Conservation (phyloP, 768 basidiomycete species). For the Phylloporus scabripes region DNA sequence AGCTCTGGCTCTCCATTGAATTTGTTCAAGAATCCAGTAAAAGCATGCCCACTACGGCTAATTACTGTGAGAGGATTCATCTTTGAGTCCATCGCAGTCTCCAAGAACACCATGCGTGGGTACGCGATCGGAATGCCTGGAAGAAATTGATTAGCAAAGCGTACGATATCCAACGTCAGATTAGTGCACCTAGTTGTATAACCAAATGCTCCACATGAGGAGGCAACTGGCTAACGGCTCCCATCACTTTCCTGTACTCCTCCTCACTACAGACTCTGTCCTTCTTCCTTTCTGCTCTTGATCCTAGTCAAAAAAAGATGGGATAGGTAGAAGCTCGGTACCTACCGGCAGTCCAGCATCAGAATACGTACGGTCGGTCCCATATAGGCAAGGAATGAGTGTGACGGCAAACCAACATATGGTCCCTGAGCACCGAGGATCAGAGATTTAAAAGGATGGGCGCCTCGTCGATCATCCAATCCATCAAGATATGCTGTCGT, state of each 20-base stretch:
- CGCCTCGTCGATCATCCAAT: constrained; percentile 49
- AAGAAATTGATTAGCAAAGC: neutral
- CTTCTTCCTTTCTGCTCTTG: constrained; percentile 79
- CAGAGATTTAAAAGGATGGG: constrained; percentile 63
- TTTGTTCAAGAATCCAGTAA: constrained; percentile 81
- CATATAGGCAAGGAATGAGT: constrained; percentile 75
- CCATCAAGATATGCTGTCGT: constrained; percentile 53
- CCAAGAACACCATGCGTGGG: constrained; percentile 89
- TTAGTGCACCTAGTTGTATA: constrained; percentile 61
- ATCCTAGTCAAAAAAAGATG: constrained; percentile 3
- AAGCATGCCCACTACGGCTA: constrained; percentile 60
- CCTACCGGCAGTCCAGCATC: constrained; percentile 76
- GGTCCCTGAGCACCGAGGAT: constrained; percentile 74
- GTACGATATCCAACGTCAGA: neutral
- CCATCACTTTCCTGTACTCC: constrained; percentile 73
- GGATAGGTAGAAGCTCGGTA: neutral
- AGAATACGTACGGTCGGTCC: constrained; percentile 75
- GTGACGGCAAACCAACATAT: constrained; percentile 74
- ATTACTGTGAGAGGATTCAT: constrained; percentile 80
- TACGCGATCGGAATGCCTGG: constrained; percentile 81
- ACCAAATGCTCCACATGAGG: constrained; percentile 72
- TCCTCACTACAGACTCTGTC: constrained; percentile 70
- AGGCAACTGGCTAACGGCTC: constrained; percentile 56
- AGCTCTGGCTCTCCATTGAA: constrained; percentile 92
- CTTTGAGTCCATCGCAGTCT: constrained; percentile 69